Base-by-base conservation (phyloP, 2,329 filamentous ascomycete genomes). In the Exutisphaerella laricina region DNA sequence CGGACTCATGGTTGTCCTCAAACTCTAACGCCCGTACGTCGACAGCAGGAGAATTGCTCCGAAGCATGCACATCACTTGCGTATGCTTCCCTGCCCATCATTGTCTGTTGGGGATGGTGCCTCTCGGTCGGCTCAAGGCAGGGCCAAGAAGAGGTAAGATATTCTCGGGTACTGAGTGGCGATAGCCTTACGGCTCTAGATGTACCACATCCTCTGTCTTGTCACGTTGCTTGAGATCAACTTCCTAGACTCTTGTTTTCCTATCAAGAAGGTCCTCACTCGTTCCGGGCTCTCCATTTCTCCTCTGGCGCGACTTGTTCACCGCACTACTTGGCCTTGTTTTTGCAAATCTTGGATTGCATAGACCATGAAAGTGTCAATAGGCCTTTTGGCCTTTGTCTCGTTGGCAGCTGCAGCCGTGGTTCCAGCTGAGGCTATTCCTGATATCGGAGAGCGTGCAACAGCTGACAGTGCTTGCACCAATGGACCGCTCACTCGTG, bases 401-500 rank as follows among this genome's bases (percentile, higher is more conserved):
- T 40, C 40, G 12, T 17, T 41, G 30, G 36, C 36, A 26, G 23
- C 14, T n/a, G 45, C 45, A 16, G 36, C 37, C 10, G 40, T 44
- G 3, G 18, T 48, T 17, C 45, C 45, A 14, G 18, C 40, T 7
- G 40, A 48, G 26, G 17, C 21, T 10, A 33, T 40, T n/a, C 43
- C 43, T 43, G 56, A 41, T 50, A 49, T 46, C 10, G 41, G 31
- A 16, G 29, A 41, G 41, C 41, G 45, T 20, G 31, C 39, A 7
- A 36, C 32, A 4, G 36, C 43, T n/a, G 49, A 55, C 31, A 23
- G 21, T 12, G 36, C 48, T 28, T 71, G 69, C 52, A 68, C 60
- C 12, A 65, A 70, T 43, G 60, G 62, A 9, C 62, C 68, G 23
- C 47, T 48, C 4, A 66, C 64, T 4, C 58, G 69, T 43, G 54